Conservation (phyloP, 2,329 filamentous ascomycete genomes). For the Calonectria leucothoes region DNA sequence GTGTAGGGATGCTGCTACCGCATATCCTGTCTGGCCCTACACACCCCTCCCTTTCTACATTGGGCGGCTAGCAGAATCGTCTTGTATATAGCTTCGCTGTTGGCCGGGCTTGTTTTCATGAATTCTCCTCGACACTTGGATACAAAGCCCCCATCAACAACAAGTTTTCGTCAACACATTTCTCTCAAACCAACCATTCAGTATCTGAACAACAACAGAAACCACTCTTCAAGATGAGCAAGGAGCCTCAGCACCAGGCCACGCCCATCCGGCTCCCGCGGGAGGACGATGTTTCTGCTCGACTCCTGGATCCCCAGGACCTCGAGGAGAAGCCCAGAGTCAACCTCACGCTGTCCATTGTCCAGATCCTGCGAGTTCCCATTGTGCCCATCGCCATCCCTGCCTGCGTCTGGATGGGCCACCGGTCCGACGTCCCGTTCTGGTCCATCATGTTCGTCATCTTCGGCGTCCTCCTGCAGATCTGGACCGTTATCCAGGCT, state of each 20-base stretch:
- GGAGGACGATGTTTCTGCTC: constrained; percentile 31
- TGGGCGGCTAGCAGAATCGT: not conserved
- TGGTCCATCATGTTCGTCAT: constrained; percentile 24
- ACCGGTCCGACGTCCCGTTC: not conserved
- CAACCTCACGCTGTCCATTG: constrained; percentile 29
- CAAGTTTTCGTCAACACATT: not conserved
- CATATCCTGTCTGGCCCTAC: not conserved
- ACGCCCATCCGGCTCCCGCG: constrained; percentile 15
- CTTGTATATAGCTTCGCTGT: not conserved
- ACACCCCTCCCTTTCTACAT: not conserved
- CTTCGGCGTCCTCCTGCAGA: constrained; percentile 21
- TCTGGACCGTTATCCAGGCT: constrained; percentile 30
- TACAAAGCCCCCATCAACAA: not conserved
- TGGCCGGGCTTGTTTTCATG: not conserved
- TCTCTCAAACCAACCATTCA: not conserved
- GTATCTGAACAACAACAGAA: not conserved
- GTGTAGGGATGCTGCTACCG: not conserved
- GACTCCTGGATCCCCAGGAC: constrained; percentile 30
- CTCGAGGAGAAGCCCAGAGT: constrained; percentile 21
- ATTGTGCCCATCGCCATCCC: constrained; percentile 30
- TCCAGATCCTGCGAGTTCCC: constrained; percentile 28
- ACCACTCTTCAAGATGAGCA: constrained; percentile 1
- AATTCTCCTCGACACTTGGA: not conserved
- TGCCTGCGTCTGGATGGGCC: constrained; percentile 25
- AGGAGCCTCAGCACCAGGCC: not conserved